These are phyloP conservation scores for Colletotrichum simmondsii DNA, from an alignment of 2,329 filamentous ascomycete species.

Conservation along the genomic window DNA sequence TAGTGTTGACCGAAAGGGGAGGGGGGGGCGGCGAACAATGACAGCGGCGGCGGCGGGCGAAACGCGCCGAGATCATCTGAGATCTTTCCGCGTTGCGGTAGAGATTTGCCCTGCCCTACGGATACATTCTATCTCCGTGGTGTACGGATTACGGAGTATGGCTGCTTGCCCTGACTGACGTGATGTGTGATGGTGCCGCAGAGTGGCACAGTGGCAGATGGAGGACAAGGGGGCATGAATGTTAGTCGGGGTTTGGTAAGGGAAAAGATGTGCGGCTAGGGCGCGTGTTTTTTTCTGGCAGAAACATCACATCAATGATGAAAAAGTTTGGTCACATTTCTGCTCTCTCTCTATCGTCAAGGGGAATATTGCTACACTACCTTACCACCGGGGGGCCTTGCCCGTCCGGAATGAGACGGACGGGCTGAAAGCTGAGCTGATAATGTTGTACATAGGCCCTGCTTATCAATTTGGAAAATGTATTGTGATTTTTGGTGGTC, in stretches of 20 bases:
- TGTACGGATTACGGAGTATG: too few relatives aligned
- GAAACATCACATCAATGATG: too few relatives aligned
- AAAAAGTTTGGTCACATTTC: neutral
- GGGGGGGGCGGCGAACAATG: neutral
- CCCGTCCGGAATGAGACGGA: neutral
- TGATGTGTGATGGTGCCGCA: neutral
- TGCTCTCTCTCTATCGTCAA: neutral
- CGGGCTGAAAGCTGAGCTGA: neutral
- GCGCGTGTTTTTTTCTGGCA: neutral
- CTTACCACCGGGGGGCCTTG: too few relatives aligned
- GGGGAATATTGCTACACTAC: neutral
- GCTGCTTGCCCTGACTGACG: too few relatives aligned
- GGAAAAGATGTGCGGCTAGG: slow-evolving; percentile 9
- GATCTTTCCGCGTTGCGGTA: neutral
- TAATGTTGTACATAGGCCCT: neutral
- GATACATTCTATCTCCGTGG: neutral
- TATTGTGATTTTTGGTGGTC: neutral
- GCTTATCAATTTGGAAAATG: neutral
- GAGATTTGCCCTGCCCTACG: neutral
- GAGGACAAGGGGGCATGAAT: neutral
- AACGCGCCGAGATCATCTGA: slow-evolving; percentile 14
- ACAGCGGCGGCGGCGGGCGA: neutral
- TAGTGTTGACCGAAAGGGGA: neutral
- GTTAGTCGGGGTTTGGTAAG: neutral
- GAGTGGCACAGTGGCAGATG: neutral